Evolutionary conservation across 495 filamentous ascomycete genomes (phyloP).

Genomic region (Annulohypoxylon bovei): DNA sequence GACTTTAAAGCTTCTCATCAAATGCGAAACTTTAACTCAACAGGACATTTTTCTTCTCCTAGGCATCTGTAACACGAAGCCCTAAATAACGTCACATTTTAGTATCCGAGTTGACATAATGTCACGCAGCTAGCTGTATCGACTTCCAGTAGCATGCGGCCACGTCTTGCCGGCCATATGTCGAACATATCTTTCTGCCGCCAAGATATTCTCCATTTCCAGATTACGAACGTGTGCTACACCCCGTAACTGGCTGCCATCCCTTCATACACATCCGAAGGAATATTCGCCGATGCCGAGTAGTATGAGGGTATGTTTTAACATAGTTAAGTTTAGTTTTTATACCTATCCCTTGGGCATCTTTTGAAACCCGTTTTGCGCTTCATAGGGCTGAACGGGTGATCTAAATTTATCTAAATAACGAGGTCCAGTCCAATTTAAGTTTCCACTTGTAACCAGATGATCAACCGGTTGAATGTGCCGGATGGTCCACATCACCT

Average conservation of each 20-base stretch:
- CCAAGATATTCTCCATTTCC: constrained; percentile 11
- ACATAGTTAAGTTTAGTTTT: background rate
- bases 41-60: background rate
- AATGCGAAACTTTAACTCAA: background rate
- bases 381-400: constrained; percentile 33
- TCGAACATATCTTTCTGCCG: constrained; percentile 12
- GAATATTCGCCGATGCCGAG: background rate
- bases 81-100: constrained; percentile 9
- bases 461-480: constrained; percentile 19
- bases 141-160: constrained; percentile 16
- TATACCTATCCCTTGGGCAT: background rate
- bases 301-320: background rate
- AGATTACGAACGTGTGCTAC: background rate
- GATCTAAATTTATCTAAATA: constrained; percentile 35
- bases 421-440: constrained; percentile 27
- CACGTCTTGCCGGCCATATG: constrained; percentile 18
- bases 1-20: background rate
- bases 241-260: constrained; percentile 1
- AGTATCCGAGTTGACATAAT: constrained; percentile 9
- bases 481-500: constrained; percentile 23
- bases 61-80: background rate
- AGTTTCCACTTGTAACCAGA: constrained; percentile 24
- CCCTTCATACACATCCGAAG: background rate
- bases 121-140: background rate
- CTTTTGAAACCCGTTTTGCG: background rate